phyloP scores from a whole-genome alignment of 2,329 filamentous ascomycete species.

The Penicillium aurantiogriseum region DNA sequence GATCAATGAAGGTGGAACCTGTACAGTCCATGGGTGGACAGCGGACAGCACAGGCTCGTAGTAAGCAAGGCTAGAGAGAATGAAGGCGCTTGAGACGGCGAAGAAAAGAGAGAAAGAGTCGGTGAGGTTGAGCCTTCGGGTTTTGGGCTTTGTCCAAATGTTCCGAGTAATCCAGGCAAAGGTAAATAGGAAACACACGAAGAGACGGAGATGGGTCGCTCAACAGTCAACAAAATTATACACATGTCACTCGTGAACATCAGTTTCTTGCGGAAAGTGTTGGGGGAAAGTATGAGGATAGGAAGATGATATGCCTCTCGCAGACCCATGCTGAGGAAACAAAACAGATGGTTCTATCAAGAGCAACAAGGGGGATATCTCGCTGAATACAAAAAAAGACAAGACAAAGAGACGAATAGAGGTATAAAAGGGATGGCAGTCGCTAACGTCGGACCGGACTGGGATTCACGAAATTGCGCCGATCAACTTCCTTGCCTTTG shows the following conservation, averaged over 20 bases:
- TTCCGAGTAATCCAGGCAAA: background rate
- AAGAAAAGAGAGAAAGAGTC: background rate
- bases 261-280: conserved; percentile 21
- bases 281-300: conserved; percentile 3
- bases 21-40: background rate
- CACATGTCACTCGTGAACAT: conserved; percentile 38
- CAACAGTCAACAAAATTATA: conserved; percentile 23
- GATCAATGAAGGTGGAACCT: conserved; percentile 5
- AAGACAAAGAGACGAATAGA: conserved; percentile 8
- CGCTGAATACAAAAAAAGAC: conserved; percentile 20
- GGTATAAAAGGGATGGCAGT: background rate
- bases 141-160: background rate
- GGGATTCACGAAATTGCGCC: conserved; percentile 2
- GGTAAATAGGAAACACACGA: background rate
- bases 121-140: background rate
- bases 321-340: conserved; percentile 15
- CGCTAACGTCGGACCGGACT: conserved; percentile 7
- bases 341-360: conserved; percentile 22
- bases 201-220: conserved; percentile 17
- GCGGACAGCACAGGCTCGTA: background rate
- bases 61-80: background rate
- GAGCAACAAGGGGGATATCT: conserved; percentile 21
- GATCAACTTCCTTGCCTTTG: conserved; percentile 29
- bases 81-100: background rate
- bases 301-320: conserved; percentile 19